Conservation (phyloP, 345 rosid genomes). For the Dipteronia dyeriana region DNA sequence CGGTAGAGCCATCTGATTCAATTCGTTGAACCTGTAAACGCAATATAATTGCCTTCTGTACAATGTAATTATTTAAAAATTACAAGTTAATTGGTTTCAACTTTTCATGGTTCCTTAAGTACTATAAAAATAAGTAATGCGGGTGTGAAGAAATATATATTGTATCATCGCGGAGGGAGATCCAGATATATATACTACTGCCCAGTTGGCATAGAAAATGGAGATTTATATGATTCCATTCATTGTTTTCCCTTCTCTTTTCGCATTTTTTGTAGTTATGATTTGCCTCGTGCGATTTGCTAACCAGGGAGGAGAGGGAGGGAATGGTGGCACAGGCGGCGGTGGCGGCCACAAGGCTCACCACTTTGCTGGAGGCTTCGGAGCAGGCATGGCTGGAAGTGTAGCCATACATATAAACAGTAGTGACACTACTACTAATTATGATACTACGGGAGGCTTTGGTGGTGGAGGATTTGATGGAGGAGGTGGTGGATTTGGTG, state of each 20-base stretch:
- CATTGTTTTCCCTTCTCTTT: not conserved
- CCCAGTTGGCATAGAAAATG: not conserved
- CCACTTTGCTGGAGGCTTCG: not conserved
- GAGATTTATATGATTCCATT: not conserved
- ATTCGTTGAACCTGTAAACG: too few species aligned
- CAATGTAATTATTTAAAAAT: too few species aligned
- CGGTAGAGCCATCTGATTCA: too few species aligned
- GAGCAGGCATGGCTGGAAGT: not conserved
- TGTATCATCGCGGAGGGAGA: too few species aligned
- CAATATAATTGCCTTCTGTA: too few species aligned
- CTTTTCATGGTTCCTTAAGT: too few species aligned
- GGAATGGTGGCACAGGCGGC: not conserved
- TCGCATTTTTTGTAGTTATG: not conserved
- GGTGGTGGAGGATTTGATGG: not conserved
- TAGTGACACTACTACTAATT: too few species aligned
- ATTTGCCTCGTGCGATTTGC: not conserved
- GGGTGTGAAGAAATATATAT: too few species aligned
- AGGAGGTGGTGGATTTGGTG: not conserved
- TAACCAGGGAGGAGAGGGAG: not conserved
- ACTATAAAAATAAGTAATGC: too few species aligned
- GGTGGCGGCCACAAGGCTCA: too few species aligned
- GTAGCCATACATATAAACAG: slow-evolving; percentile 4
- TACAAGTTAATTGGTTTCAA: too few species aligned
- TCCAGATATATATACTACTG: too few species aligned
- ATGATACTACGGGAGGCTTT: not conserved